Base-by-base conservation (phyloP, 306 rosid genomes). In the Inga oerstediana region DNA sequence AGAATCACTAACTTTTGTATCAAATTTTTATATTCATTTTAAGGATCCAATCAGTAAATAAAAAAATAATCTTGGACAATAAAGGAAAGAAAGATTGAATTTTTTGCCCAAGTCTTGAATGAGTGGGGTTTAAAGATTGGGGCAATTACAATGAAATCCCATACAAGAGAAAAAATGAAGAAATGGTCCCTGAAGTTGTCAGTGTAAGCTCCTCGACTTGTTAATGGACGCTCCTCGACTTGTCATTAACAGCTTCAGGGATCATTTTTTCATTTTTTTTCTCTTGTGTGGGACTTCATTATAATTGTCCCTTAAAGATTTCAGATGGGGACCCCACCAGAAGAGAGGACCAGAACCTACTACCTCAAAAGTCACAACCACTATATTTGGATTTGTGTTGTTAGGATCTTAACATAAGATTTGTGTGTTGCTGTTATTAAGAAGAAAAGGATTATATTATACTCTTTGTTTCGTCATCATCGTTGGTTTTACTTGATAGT, bases 371-470 rank as follows among this genome's bases (percentile, higher is more conserved):
- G 48, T 69, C 44, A 58, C 67, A 68, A 79, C 80, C 81, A 84
- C 86, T 64, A 62, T 85, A 78, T 74, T 54, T 79, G 85, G 84
- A 75, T 72, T 77, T 64, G 34, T 79, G 64, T 76, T 32, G 41
- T 69, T 43, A 83, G 81, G 80, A 87, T 81, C 76, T 75, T 71
- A 83, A 78, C 83, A 59, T 41, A 80, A 80, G 77, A 84, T 87
- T 85, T 81, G 83, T 75, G 52, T 82, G 89, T 78, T 86, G 85
- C 52, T 75, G 43, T 77, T 67, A 43, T 74, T 67, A 43, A 79
- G 73, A 78, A 86, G 72, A 80, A 86, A 58, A 19, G 17, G 78
- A 88, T 76, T 84, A 68, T 67, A 39, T 80, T 71, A 80, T 83
- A 86, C 85, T 72, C 89, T 61, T 88, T 79, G 45, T 73, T 16